Evolutionary conservation across 176 grass and related monocot species (phyloP), one percentile per base, ranked within the genome.

Genomic region (Bonia amplexicaulis): DNA sequence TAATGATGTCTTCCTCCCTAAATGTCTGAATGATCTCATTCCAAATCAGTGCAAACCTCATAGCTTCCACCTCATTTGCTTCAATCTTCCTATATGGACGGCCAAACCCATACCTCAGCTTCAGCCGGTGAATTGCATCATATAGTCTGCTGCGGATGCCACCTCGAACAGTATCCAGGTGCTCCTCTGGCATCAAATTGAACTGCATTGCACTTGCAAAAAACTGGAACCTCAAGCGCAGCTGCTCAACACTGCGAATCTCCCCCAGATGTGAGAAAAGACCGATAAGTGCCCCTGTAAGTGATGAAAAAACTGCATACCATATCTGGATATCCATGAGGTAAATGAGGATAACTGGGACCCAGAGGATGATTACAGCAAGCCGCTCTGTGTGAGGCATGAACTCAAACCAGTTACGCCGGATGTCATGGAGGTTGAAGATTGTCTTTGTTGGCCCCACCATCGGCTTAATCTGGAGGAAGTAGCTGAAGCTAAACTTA

Each of bases 271-370:
- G 93, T 20, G 93, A 95, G 85, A 98, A 98, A 33, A 98, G 85
- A 1, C 96, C 96, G 8, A 95, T 83, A 31, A 98, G 91, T 53
- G 88, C 96, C 37, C 96, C 96, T 0, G 71, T 82, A 67, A 98
- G 64, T 39, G 96, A 95, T 52, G 96, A 98, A 73, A 98, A 90
- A 48, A 98, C 89, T 8, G 96, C 76, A 89, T 93, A 98, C 96
- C 96, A 98, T 67, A 98, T 98, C 69, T 98, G 96, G 75, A 95
- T 95, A 87, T 98, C 96, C 93, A 98, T 93, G 14, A 98, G 83
- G 58, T 98, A 98, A 77, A 98, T 91, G 77, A 98, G 89, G 45
- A 98, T 77, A 44, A 98, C 91, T 73, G 96, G 96, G 17, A 89
- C 19, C 96, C 96, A 98, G 55, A 98, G 73, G 57, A 98, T 66